These are phyloP conservation scores for Daldinia caldariorum DNA, from an alignment of 495 filamentous ascomycete species.

Conservation along the genomic window DNA sequence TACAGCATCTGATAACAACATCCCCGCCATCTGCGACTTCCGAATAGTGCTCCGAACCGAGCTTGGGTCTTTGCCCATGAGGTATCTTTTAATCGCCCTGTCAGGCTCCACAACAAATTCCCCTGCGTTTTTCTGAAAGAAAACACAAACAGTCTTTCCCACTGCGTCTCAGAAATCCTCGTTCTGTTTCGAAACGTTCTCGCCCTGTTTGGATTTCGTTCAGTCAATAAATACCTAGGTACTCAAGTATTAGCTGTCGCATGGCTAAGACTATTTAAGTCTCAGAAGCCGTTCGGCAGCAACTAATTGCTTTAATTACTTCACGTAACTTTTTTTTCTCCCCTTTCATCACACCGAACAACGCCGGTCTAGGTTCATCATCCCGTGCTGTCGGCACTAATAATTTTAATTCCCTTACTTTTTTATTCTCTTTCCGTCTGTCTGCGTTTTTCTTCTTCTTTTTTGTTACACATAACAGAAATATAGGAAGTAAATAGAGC, in stretches of 20 bases:
- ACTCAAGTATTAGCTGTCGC: not conserved
- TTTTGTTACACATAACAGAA: not conserved
- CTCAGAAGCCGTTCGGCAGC: slow-evolving; percentile 9
- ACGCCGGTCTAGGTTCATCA: slow-evolving; percentile 1
- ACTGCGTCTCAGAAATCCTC: slow-evolving; percentile 4
- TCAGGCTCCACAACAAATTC: slow-evolving; percentile 9
- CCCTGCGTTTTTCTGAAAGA: slow-evolving; percentile 9
- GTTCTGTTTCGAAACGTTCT: not conserved
- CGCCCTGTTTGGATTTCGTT: not conserved
- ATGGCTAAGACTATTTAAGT: slow-evolving; percentile 24
- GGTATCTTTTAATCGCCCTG: slow-evolving; percentile 2
- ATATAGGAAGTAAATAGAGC: not conserved
- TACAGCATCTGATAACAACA: slow-evolving; percentile 19
- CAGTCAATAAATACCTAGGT: slow-evolving; percentile 6
- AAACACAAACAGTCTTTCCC: not conserved
- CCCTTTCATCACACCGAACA: slow-evolving; percentile 7
- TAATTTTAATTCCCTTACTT: slow-evolving; percentile 11
- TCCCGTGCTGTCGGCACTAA: slow-evolving; percentile 27
- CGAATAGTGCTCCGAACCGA: slow-evolving; percentile 36
- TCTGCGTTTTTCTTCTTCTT: not conserved
- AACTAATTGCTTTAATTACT: slow-evolving; percentile 15
- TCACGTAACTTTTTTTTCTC: slow-evolving; percentile 20
- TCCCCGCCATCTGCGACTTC: slow-evolving; percentile 15
- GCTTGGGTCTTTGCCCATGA: not conserved
- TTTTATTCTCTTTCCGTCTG: not conserved